Conservation (phyloP, 306 rosid species). For the Prunus armeniaca region DNA sequence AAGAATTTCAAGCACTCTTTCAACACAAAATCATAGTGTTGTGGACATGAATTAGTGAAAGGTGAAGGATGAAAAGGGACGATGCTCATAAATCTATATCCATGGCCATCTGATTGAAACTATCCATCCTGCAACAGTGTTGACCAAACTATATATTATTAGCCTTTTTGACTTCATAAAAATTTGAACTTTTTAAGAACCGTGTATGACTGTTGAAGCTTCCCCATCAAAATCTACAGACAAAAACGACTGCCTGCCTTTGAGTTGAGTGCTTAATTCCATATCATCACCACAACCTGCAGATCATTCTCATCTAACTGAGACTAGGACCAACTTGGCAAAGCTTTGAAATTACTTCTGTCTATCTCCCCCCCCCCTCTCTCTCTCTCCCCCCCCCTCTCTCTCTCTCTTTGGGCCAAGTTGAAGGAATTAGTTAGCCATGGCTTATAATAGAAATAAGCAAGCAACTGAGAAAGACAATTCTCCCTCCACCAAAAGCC, state of each 20-base stretch:
- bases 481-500: slow-evolving; percentile 52
- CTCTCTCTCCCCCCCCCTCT: slow-evolving; percentile 22
- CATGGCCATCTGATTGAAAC: not conserved
- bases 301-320: slow-evolving; percentile 31
- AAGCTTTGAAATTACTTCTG: slow-evolving; percentile 68
- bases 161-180: not conserved
- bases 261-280: not conserved
- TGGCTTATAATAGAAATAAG: slow-evolving; percentile 15
- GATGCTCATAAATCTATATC: not conserved
- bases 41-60: not conserved
- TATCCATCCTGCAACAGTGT: not conserved
- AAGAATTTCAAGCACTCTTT: not conserved
- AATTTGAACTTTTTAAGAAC: not conserved
- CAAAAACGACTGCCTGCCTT: slow-evolving; percentile 30
- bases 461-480: slow-evolving; percentile 54
- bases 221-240: slow-evolving; percentile 19
- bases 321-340: slow-evolving; percentile 46
- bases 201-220: not conserved
- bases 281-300: slow-evolving; percentile 29
- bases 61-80: not conserved
- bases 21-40: not conserved
- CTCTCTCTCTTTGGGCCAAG: not conserved
- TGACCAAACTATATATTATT: not conserved
- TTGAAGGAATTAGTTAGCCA: slow-evolving; percentile 38
- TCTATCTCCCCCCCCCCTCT: too few relatives aligned